These are phyloP conservation scores for Gynochthodes officinalis DNA, from an alignment of 257 asterid species.

Conservation along the genomic window DNA sequence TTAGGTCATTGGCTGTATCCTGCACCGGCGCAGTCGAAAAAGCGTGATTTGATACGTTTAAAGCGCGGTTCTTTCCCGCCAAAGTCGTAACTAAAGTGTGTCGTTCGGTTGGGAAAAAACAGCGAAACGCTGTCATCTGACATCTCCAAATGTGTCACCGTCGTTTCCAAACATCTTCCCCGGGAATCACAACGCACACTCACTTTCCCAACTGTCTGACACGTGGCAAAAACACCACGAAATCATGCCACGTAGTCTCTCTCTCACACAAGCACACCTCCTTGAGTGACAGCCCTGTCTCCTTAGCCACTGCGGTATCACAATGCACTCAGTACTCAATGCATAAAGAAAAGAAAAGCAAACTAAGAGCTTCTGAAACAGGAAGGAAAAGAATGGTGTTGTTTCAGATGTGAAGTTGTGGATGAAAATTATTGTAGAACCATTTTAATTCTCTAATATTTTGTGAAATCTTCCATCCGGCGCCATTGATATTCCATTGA, in stretches of 20 bases:
- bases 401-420: background rate
- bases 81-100: background rate
- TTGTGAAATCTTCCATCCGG: background rate
- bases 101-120: too few relatives aligned
- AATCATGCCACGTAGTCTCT: constrained; percentile 14
- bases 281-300: background rate
- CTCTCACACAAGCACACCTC: too few relatives aligned
- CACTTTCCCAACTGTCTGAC: constrained; percentile 15
- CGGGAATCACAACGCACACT: constrained; percentile 1
- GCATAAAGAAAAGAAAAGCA: background rate
- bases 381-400: too few relatives aligned
- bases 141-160: constrained; percentile 1
- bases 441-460: background rate
- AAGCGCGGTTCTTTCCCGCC: constrained; percentile 3
- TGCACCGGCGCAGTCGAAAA: too few relatives aligned
- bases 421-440: background rate
- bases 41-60: background rate
- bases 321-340: too few relatives aligned
- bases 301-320: too few relatives aligned
- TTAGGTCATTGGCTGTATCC: too few relatives aligned
- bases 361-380: too few relatives aligned
- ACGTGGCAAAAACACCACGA: constrained; percentile 8
- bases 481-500: background rate
- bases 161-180: constrained; percentile 5
- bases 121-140: background rate